Evolutionary conservation across 805 yeast species (phyloP).

Genomic region (Candida insectalens): DNA sequence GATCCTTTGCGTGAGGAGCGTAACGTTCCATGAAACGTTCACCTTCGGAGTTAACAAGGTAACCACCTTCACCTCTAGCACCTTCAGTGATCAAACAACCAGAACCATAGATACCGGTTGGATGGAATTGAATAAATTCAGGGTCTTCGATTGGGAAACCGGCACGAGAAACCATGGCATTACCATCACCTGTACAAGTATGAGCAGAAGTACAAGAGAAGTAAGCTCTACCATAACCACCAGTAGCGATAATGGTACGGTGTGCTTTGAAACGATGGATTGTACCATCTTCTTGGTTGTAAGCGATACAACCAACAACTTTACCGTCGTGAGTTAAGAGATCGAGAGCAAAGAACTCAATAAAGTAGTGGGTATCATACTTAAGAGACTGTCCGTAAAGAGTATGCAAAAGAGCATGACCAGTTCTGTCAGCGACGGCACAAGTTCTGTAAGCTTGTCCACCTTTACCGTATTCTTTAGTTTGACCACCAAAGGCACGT

Average conservation of each 20-base stretch:
- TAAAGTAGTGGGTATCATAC: slow-evolving; percentile 96
- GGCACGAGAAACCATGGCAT: slow-evolving; percentile 97
- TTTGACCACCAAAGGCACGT: slow-evolving; percentile 98
- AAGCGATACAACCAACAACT: slow-evolving; percentile 94
- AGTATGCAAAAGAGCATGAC: slow-evolving; percentile 93
- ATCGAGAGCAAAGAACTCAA: slow-evolving; percentile 94
- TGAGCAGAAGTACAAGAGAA: slow-evolving; percentile 99
- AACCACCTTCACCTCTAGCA: slow-evolving; percentile 99
- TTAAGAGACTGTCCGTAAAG: slow-evolving; percentile 93
- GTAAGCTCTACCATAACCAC: slow-evolving; percentile 98
- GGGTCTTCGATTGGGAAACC: slow-evolving; percentile 96
- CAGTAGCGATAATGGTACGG: slow-evolving; percentile 94
- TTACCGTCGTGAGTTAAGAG: slow-evolving; percentile 90
- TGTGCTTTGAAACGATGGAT: slow-evolving; percentile 96
- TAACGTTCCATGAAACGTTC: slow-evolving; percentile 99
- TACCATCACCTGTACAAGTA: slow-evolving; percentile 99
- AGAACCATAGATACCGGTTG: slow-evolving; percentile 98
- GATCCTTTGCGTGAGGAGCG: slow-evolving; percentile 97
- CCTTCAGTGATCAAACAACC: slow-evolving; percentile 99
- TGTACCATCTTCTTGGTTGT: slow-evolving; percentile 98
- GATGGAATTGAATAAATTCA: slow-evolving; percentile 98
- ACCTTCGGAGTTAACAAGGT: slow-evolving; percentile 91
- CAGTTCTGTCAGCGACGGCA: slow-evolving; percentile 99
- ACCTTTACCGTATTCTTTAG: slow-evolving; percentile 92
- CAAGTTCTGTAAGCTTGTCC: slow-evolving; percentile 99